Percentiles rank a stretch among this genome's conserved stretches.
phyloP scores from a whole-genome alignment of 495 filamentous ascomycete genomes.

The Chaetomium cochliodes region DNA sequence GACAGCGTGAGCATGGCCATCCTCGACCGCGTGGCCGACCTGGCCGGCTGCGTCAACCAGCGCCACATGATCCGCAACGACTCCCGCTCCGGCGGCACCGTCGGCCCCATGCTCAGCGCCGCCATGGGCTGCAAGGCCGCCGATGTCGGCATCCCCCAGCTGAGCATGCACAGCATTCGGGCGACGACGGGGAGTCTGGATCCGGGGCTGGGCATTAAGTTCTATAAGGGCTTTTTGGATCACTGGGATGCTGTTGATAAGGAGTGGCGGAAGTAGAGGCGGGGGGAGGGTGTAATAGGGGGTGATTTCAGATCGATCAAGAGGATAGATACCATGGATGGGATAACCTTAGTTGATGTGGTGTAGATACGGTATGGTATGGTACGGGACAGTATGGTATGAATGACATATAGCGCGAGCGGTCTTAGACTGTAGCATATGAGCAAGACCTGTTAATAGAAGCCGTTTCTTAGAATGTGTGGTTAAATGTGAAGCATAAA shows the following conservation, averaged over 20 bases:
- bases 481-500: not conserved
- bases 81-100: conserved; percentile 80
- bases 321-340: not conserved
- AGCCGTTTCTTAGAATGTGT: no score
- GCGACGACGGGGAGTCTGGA: conserved; percentile 86
- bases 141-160: conserved; percentile 87
- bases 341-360: not conserved
- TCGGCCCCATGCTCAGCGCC: conserved; percentile 86
- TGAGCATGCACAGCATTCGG: conserved; percentile 92
- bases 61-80: conserved; percentile 96
- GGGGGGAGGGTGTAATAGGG: not conserved
- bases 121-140: conserved; percentile 80
- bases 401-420: not conserved
- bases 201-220: conserved; percentile 81
- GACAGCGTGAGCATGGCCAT: conserved; percentile 78
- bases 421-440: conserved; percentile 11
- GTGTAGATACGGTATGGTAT: not conserved
- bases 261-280: conserved; percentile 58
- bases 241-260: conserved; percentile 81
- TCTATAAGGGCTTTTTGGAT: conserved; percentile 89
- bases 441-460: not conserved
- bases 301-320: not conserved
- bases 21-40: conserved; percentile 69
- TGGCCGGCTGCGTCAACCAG: conserved; percentile 68
- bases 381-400: not conserved